A percentile compares a stretch with the other conserved stretches of the same genome.
These are phyloP conservation scores for Aspergillus glaucus DNA, from an alignment of 2,329 filamentous ascomycete species.

Conservation along the genomic window DNA sequence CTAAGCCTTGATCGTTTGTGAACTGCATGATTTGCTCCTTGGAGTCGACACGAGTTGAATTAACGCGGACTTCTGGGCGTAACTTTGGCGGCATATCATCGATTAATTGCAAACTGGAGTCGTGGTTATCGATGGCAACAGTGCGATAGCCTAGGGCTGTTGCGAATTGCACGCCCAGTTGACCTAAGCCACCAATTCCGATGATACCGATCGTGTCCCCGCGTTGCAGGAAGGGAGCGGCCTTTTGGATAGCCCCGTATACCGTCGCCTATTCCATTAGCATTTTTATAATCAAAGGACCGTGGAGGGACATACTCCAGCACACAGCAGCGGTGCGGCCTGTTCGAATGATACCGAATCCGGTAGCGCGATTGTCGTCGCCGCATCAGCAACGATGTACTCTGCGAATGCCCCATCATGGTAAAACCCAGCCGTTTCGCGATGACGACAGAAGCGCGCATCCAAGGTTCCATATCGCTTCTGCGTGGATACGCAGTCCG, in stretches of 20 bases:
- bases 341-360: conserved; percentile 8
- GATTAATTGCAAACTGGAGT: conserved; percentile 2
- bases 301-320: conserved; percentile 4
- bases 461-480: conserved; percentile 1
- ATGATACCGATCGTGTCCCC: conserved; percentile 4
- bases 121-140: conserved; percentile 7
- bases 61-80: not conserved
- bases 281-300: not conserved
- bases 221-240: not conserved
- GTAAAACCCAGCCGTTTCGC: conserved; percentile 5
- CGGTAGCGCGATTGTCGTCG: conserved; percentile 3
- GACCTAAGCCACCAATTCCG: conserved; percentile 8
- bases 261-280: conserved; percentile 4
- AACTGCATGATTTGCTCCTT: not conserved
- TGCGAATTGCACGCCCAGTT: conserved; percentile 11
- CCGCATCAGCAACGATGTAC: conserved; percentile 8
- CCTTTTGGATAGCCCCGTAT: conserved; percentile 2
- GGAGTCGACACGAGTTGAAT: not conserved
- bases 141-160: conserved; percentile 4
- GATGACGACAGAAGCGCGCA: conserved; percentile 7
- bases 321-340: conserved; percentile 9
- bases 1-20: conserved; percentile 1
- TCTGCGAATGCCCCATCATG: conserved; percentile 9
- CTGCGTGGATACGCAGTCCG: not conserved
- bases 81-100: not conserved